phyloP scores from a whole-genome alignment of 495 filamentous ascomycete genomes.

The Lasiosphaeriaceae sp. region DNA sequence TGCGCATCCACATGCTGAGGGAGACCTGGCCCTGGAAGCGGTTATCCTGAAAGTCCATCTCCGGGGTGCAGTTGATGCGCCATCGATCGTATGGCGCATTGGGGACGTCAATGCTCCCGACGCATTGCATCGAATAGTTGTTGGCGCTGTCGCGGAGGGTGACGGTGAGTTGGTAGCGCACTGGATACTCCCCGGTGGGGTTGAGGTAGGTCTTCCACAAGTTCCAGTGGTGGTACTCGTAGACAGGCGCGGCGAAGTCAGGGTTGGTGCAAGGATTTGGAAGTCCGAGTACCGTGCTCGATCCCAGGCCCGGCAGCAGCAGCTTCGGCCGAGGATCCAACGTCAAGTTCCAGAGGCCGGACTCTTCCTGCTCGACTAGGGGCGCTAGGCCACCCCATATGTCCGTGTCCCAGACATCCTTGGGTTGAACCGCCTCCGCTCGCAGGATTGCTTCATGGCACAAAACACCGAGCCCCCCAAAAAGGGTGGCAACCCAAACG shows the following conservation, averaged over 20 bases:
- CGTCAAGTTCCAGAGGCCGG: neutral
- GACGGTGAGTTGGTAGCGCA: neutral
- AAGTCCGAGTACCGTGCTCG: too few relatives aligned
- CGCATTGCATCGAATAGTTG: constrained; percentile 1
- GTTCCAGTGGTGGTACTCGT: constrained; percentile 1
- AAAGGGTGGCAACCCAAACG: too few relatives aligned
- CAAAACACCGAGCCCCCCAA: too few relatives aligned
- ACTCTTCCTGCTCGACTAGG: neutral
- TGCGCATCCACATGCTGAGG: neutral
- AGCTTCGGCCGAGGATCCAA: neutral
- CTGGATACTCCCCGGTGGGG: neutral
- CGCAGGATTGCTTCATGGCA: too few relatives aligned
- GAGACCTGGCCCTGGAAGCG: neutral
- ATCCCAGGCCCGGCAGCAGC: too few relatives aligned
- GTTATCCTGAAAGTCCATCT: neutral
- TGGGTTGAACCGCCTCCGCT: neutral
- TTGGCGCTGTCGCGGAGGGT: constrained; percentile 5
- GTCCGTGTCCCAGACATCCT: constrained; percentile 1
- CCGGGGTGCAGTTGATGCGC: neutral
- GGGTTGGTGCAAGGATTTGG: neutral
- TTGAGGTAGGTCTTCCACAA: neutral
- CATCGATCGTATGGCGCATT: neutral
- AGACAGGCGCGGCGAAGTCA: neutral
- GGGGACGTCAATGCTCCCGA: neutral
- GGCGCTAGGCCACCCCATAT: constrained; percentile 1